Conservation (phyloP, 164 flowering plant genomes). For the Macadamia tetraphylla region DNA sequence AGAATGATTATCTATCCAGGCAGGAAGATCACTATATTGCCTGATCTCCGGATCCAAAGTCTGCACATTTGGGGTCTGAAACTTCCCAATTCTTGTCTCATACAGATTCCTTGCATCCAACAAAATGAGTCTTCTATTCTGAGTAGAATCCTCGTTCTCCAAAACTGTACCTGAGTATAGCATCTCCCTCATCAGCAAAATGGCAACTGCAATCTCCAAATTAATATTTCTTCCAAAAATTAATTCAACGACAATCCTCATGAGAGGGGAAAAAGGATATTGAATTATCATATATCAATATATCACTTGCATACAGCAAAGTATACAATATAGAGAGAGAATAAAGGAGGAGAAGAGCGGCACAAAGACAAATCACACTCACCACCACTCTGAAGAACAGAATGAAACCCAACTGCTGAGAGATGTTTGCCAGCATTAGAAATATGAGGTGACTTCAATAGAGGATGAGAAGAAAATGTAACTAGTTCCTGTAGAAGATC, state of each 20-base stretch:
- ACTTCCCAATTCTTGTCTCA: constrained; percentile 96
- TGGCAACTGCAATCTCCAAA: not conserved
- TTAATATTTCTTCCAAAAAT: not conserved
- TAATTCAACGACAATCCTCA: no score
- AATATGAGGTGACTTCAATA: constrained; percentile 54
- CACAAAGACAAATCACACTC: constrained; percentile 1
- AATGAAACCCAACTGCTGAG: constrained; percentile 80
- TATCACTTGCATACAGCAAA: not conserved
- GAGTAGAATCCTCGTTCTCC: constrained; percentile 24
- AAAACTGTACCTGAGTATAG: constrained; percentile 22
- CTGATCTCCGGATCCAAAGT: constrained; percentile 87
- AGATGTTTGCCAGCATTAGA: constrained; percentile 85
- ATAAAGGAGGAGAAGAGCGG: not conserved
- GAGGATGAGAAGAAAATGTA: constrained; percentile 66
- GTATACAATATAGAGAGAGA: not conserved
- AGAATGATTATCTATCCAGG: constrained; percentile 73
- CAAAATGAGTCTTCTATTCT: constrained; percentile 35
- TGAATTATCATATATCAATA: not conserved
- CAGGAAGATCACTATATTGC: constrained; percentile 88
- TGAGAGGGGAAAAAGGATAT: not conserved
- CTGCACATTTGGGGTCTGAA: constrained; percentile 51
- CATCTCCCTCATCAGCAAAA: constrained; percentile 7
- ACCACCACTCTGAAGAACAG: constrained; percentile 69
- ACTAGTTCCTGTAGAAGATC: constrained; percentile 69
- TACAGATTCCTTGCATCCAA: constrained; percentile 93